These are phyloP conservation scores for Cyanodermella asteris DNA, from an alignment of 2,329 filamentous ascomycete species.

Conservation along the genomic window DNA sequence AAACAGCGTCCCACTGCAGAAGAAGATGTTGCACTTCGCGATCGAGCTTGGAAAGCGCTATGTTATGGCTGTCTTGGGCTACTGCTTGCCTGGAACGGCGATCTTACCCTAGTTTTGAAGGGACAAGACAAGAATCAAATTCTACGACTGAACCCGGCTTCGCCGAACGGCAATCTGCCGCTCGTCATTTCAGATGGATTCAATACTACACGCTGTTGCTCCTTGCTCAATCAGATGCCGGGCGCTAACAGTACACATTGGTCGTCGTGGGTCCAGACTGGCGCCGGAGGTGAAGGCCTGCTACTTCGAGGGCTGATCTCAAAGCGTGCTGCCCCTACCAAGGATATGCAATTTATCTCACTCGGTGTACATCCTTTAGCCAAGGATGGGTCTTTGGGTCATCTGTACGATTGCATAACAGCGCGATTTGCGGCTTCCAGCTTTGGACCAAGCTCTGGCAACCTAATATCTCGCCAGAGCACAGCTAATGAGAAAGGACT, in stretches of 20 bases:
- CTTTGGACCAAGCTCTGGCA: too few relatives aligned
- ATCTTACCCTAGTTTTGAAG: conserved; percentile 35
- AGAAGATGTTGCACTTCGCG: conserved; percentile 28
- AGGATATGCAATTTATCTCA: conserved; percentile 58
- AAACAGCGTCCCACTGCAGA: conserved; percentile 45
- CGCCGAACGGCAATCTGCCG: too few relatives aligned
- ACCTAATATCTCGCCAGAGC: too few relatives aligned
- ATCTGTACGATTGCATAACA: conserved; percentile 62
- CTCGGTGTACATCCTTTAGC: conserved; percentile 48
- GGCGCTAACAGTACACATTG: too few relatives aligned
- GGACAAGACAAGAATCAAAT: too few relatives aligned
- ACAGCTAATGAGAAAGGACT: too few relatives aligned
- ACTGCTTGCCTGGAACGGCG: conserved; percentile 44
- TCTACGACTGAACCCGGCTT: too few relatives aligned
- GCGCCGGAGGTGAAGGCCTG: conserved; percentile 47
- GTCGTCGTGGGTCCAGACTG: conserved; percentile 56
- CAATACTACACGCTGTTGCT: too few relatives aligned
- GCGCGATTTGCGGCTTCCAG: conserved; percentile 50
- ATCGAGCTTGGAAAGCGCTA: conserved; percentile 44
- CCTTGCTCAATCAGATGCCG: too few relatives aligned
- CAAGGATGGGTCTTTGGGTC: conserved; percentile 32
- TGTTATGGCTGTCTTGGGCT: conserved; percentile 37
- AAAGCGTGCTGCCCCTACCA: conserved; percentile 45
- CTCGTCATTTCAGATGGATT: too few relatives aligned
- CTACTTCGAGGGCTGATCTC: conserved; percentile 58